Evolutionary conservation across 768 basidiomycete genomes (phyloP).

Genomic region (Tricholoma saponaceum): DNA sequence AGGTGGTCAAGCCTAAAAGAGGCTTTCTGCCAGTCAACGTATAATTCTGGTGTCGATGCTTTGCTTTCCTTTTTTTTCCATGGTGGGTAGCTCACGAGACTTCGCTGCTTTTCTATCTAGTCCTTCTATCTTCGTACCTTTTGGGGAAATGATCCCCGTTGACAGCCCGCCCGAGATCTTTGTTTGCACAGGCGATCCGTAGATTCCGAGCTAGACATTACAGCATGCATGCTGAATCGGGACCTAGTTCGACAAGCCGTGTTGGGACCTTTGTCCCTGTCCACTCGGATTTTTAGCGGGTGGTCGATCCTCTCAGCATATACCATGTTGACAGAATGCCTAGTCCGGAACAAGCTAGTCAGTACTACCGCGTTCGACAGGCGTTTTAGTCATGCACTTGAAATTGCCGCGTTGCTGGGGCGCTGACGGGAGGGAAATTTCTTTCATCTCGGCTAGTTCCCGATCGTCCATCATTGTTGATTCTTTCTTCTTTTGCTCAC

Average conservation of each 20-base stretch:
- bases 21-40: not conserved
- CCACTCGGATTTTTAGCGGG: not conserved
- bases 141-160: not conserved
- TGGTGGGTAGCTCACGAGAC: not conserved
- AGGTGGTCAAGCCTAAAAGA: not conserved
- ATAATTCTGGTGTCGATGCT: not conserved
- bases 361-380: not conserved
- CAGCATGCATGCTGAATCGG: not conserved
- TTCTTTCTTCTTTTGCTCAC: not conserved
- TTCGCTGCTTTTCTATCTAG: not conserved
- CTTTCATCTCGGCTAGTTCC: not conserved
- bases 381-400: not conserved
- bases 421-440: not conserved
- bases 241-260: not conserved
- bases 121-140: not conserved
- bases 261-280: not conserved
- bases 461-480: not conserved
- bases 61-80: not conserved
- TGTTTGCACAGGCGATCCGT: not conserved
- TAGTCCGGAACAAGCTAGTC: too few species aligned
- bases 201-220: not conserved
- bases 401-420: not conserved
- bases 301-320: not conserved
- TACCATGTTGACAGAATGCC: not conserved
- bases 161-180: not conserved